Conservation (phyloP, 257 asterid genomes). For the Penstemon davidsonii region DNA sequence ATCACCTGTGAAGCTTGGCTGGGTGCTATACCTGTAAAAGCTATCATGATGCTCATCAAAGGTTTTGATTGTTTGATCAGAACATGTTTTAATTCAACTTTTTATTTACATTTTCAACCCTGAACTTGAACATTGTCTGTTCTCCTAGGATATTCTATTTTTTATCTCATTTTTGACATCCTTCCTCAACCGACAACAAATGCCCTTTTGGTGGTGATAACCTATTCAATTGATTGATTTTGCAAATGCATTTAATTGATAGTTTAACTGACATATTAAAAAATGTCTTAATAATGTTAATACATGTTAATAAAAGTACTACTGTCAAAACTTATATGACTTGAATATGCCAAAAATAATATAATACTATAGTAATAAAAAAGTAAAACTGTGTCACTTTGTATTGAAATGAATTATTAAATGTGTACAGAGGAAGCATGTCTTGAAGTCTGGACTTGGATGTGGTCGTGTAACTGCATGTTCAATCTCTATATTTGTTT, state of each 20-base stretch:
- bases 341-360: neutral
- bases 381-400: neutral
- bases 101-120: slow-evolving; percentile 3
- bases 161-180: neutral
- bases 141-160: neutral
- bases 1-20: slow-evolving; percentile 14
- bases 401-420: neutral
- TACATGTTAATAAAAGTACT: neutral
- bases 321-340: neutral
- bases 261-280: no score
- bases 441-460: slow-evolving; percentile 4
- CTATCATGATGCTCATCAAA: neutral
- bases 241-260: neutral
- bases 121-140: slow-evolving; percentile 2
- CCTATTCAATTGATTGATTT: neutral
- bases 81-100: neutral
- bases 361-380: neutral
- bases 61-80: slow-evolving; percentile 17
- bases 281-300: neutral
- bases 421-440: neutral
- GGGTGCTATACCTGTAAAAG: no score
- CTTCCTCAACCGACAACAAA: neutral
- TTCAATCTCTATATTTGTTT: neutral
- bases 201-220: no score
- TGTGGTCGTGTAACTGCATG: slow-evolving; percentile 15